phyloP scores from a whole-genome alignment of 225 moss, liverwort and hornwort species.

The Anthoceros angustus region DNA sequence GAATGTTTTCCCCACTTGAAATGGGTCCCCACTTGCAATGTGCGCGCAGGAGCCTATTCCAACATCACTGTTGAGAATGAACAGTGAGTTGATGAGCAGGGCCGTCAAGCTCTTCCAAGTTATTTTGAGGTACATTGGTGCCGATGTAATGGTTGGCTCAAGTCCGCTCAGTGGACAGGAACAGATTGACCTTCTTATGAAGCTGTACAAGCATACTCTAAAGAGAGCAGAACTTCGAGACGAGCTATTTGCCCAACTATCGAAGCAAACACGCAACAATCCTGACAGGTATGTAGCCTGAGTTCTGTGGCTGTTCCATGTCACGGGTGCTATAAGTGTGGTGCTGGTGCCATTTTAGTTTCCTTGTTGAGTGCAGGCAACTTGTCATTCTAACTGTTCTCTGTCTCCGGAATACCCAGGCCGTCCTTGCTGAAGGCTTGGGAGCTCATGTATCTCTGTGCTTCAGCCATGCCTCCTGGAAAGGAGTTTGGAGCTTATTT shows the following conservation, averaged over 20 bases:
- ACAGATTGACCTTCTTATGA: slow-evolving; percentile 78
- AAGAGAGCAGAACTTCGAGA: slow-evolving; percentile 92
- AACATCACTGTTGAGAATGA: slow-evolving; percentile 83
- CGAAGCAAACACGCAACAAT: slow-evolving; percentile 92
- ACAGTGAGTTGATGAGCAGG: slow-evolving; percentile 80
- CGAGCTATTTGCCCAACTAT: slow-evolving; percentile 87
- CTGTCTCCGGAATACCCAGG: slow-evolving; percentile 19
- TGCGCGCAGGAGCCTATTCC: slow-evolving; percentile 76
- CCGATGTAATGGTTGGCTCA: slow-evolving; percentile 40
- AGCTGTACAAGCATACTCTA: slow-evolving; percentile 91
- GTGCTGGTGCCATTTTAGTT: too few relatives aligned
- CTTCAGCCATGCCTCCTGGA: slow-evolving; percentile 97
- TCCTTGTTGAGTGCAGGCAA: too few relatives aligned
- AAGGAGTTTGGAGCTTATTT: slow-evolving; percentile 89
- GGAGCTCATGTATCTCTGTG: slow-evolving; percentile 94
- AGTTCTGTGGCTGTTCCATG: neutral
- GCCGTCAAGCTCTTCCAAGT: slow-evolving; percentile 98
- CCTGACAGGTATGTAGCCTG: slow-evolving; percentile 42
- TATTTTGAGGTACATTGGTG: slow-evolving; percentile 76
- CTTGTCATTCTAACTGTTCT: neutral
- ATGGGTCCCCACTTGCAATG: slow-evolving; percentile 2
- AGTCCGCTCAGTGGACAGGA: slow-evolving; percentile 67
- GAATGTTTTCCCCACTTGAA: too few relatives aligned
- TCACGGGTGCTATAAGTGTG: neutral
- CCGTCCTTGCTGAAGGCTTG: slow-evolving; percentile 73